These are phyloP conservation scores for Xylaria intraflava DNA, from an alignment of 495 filamentous ascomycete genomes.

Conservation along the genomic window DNA sequence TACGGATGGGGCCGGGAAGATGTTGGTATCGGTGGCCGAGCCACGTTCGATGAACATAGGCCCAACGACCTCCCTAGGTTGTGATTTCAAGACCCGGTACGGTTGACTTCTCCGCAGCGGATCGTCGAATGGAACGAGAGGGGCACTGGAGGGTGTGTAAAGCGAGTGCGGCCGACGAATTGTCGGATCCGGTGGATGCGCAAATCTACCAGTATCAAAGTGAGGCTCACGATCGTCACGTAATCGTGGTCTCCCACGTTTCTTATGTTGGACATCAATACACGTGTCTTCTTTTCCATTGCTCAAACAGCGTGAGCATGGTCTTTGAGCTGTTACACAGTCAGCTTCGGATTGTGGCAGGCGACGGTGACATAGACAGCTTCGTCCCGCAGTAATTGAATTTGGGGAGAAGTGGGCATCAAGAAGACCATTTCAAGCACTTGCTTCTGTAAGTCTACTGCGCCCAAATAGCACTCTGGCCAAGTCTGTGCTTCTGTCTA, in stretches of 20 bases:
- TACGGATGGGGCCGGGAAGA: constrained; percentile 41
- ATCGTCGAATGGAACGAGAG: constrained; percentile 34
- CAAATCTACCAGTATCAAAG: constrained; percentile 45
- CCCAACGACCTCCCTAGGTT: constrained; percentile 39
- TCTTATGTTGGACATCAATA: constrained; percentile 93
- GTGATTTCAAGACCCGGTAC: constrained; percentile 56
- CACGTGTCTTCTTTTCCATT: constrained; percentile 76
- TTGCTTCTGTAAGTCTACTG: constrained; percentile 1
- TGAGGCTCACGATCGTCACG: constrained; percentile 67
- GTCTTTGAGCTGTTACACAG: constrained; percentile 48
- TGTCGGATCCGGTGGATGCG: constrained; percentile 31
- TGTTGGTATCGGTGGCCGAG: constrained; percentile 37
- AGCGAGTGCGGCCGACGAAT: constrained; percentile 42
- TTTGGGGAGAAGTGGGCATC: neutral
- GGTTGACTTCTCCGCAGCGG: constrained; percentile 44
- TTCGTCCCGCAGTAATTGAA: neutral
- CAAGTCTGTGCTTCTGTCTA: neutral
- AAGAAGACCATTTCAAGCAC: neutral
- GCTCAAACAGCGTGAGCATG: constrained; percentile 54
- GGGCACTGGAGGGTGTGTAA: constrained; percentile 30
- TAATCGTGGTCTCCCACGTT: constrained; percentile 83
- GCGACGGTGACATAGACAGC: neutral
- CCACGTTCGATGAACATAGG: constrained; percentile 44
- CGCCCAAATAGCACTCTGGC: neutral
- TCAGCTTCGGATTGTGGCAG: constrained; percentile 1